Evolutionary conservation across 345 rosid genomes (phyloP).

Genomic region (Gossypium stocksii): DNA sequence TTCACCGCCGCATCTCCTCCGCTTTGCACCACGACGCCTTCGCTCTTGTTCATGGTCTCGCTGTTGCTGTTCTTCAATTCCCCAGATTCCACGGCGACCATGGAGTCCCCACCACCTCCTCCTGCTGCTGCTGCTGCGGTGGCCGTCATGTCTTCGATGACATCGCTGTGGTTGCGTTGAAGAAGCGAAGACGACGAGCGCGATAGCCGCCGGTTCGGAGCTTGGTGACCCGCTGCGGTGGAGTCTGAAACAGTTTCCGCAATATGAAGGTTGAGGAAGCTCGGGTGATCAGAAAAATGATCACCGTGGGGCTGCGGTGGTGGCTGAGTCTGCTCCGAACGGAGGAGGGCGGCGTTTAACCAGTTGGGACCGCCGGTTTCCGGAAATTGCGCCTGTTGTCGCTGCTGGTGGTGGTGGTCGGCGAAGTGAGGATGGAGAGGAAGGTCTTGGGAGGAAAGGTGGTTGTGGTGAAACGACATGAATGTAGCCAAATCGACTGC

Average conservation of each 20-base stretch:
- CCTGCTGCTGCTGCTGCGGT: conserved; percentile 19
- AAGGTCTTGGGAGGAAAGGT: conserved; percentile 62
- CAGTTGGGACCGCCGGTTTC: conserved; percentile 68
- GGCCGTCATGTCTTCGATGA: conserved; percentile 49
- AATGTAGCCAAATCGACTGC: background rate
- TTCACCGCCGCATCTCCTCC: conserved; percentile 42
- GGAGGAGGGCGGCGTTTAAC: conserved; percentile 85
- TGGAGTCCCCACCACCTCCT: conserved; percentile 32
- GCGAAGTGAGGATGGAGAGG: conserved; percentile 68
- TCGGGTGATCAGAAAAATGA: conserved; percentile 43
- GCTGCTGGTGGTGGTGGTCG: conserved; percentile 47
- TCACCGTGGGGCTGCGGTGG: conserved; percentile 26
- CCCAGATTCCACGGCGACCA: conserved; percentile 45
- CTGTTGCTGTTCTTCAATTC: conserved; percentile 38
- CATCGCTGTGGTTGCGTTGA: conserved; percentile 50
- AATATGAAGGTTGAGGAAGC: conserved; percentile 82
- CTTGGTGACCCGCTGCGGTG: conserved; percentile 36
- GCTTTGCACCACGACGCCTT: conserved; percentile 38
- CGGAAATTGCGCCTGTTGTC: conserved; percentile 13
- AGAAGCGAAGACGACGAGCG: conserved; percentile 58
- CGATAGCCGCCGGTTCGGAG: conserved; percentile 66
- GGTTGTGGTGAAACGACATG: conserved; percentile 85
- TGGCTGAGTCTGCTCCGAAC: conserved; percentile 40
- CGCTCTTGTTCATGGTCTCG: conserved; percentile 39
- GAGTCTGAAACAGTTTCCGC: conserved; percentile 36